Evolutionary conservation across 2,329 filamentous ascomycete species (phyloP), one percentile per base, ranked within the genome.

Genomic region (Penicillium sp.): DNA sequence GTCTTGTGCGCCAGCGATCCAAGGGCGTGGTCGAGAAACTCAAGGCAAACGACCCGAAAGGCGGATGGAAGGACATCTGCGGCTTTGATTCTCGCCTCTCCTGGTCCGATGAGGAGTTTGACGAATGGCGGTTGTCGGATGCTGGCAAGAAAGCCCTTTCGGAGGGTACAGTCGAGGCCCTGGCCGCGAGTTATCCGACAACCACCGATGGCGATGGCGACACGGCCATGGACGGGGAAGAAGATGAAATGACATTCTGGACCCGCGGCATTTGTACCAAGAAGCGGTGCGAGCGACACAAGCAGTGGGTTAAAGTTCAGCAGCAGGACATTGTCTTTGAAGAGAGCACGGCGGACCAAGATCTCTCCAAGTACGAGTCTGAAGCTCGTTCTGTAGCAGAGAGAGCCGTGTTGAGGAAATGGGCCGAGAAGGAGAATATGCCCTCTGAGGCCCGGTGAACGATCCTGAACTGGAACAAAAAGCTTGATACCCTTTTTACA

Each of bases 41-140:
- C 36, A 76, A 75, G 55, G 70, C 74, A 46, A 64, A 65, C 16
- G 74, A 77, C 33, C 72, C 75, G 2, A 76, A 77, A 53, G 69
- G 69, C 24, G 70, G 72, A 38, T 71, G 72, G 70, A 78, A 78
- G 54, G 75, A 77, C 56, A 71, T 78, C 39, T 79, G 76, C 54
- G 76, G 76, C 1, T 79, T 75, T 54, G 76, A 79, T 54, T 62
- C 67, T 11, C 67, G 76, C 18, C 64, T 79, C 24, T 68, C 74
- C 0, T 78, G 76, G 76, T 72, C 71, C 2, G 76, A 79, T 48
- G 73, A 75, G 43, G 75, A 78, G 55, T 78, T 79, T 51, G 68
- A 74, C 31, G 70, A 73, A 27, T 79, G 76, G 76, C 69, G 75
- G 20, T 53, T 69, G 10, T 72, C 68, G 0, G 65, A 67, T 7